A percentile compares a stretch with the other conserved stretches of the same genome.
These are phyloP conservation scores for Ormosia emarginata DNA, from an alignment of 306 rosid genomes.

Conservation along the genomic window DNA sequence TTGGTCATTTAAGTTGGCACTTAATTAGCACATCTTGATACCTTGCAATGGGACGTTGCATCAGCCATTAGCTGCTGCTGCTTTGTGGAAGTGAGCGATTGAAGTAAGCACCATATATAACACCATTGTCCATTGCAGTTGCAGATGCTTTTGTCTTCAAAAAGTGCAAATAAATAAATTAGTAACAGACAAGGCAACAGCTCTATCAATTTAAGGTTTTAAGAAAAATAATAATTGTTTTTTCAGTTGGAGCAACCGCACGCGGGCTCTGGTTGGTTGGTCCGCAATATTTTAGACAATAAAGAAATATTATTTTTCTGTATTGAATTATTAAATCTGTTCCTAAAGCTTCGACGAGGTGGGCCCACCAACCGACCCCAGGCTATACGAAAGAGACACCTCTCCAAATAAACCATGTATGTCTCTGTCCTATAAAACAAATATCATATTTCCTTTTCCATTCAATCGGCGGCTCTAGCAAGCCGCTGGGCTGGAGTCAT, in stretches of 20 bases:
- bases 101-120: background rate
- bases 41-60: background rate
- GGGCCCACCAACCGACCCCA: conserved; percentile 61
- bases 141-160: background rate
- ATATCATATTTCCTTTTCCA: background rate
- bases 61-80: background rate
- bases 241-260: conserved; percentile 46
- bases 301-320: background rate
- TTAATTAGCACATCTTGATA: no score
- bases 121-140: background rate
- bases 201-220: conserved; percentile 28
- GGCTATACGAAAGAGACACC: conserved; percentile 47
- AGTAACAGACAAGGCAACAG: conserved; percentile 13
- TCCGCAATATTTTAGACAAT: conserved; percentile 31
- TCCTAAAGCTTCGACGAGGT: conserved; percentile 4
- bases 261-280: conserved; percentile 73
- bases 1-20: background rate
- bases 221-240: conserved; percentile 4
- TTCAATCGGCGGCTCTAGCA: background rate
- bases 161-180: conserved; percentile 43
- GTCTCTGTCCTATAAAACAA: background rate
- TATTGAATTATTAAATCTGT: background rate
- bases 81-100: background rate
- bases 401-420: conserved; percentile 40
- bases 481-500: background rate